These are phyloP conservation scores for Pyrenophora graminea DNA, from an alignment of 2,329 filamentous ascomycete genomes.

Conservation along the genomic window DNA sequence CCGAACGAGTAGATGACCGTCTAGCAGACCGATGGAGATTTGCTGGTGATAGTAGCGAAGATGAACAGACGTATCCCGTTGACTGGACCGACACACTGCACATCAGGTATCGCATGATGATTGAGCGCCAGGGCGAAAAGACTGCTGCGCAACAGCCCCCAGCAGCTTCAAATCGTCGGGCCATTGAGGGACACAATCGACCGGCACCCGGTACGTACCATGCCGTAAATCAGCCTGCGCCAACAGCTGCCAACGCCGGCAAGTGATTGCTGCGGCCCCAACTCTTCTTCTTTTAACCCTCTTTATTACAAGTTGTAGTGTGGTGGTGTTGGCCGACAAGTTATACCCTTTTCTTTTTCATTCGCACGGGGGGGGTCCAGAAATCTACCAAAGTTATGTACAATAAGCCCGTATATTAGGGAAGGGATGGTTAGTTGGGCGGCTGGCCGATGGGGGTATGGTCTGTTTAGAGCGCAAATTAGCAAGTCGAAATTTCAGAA, in stretches of 20 bases:
- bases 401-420: slow-evolving; percentile 16
- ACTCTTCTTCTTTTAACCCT: slow-evolving; percentile 10
- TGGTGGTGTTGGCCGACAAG: slow-evolving; percentile 27
- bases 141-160: slow-evolving; percentile 34
- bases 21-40: slow-evolving; percentile 69
- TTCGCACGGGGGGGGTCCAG: slow-evolving; percentile 22
- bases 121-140: slow-evolving; percentile 49
- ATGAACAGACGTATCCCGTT: slow-evolving; percentile 72
- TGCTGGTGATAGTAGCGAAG: slow-evolving; percentile 81
- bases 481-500: slow-evolving; percentile 17
- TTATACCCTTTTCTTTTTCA: slow-evolving; percentile 41
- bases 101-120: slow-evolving; percentile 61
- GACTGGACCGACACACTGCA: slow-evolving; percentile 68
- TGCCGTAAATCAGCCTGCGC: slow-evolving; percentile 36
- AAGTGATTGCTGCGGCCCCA: slow-evolving; percentile 7
- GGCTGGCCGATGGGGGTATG: slow-evolving; percentile 1
- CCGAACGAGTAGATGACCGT: slow-evolving; percentile 38
- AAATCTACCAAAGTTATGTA: slow-evolving; percentile 33
- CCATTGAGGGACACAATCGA: slow-evolving; percentile 44
- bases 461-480: slow-evolving; percentile 22
- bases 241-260: slow-evolving; percentile 22
- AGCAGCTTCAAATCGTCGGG: slow-evolving; percentile 29
- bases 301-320: slow-evolving; percentile 21
- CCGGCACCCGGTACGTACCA: slow-evolving; percentile 33
- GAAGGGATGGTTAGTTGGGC: neutral